Base-by-base conservation (phyloP, 2,329 filamentous ascomycete species). In the Bisporella sp. region DNA sequence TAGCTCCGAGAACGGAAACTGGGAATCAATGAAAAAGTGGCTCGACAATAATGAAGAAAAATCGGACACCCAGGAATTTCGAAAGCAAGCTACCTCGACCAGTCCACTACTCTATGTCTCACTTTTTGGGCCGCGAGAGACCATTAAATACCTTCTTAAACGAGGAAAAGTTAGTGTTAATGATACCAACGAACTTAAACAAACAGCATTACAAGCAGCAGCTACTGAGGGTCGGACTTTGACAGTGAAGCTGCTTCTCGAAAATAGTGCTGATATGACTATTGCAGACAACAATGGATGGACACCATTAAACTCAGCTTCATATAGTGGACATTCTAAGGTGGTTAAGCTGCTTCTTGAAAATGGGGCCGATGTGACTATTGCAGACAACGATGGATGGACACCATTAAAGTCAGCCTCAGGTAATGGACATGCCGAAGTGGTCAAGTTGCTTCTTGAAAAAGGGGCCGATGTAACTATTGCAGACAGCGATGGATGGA, bases 121-220 rank as follows among this genome's bases (percentile, higher is more conserved):
- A 33, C 33, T 45, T 45, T 42, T 49, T 49, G 47, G 47, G 30
- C 41, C 45, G 37, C 42, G 29, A 45, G 42, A 49, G 3, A 45
- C 32, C 13, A 39, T 45, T 45, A 46, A 41, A 42, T 50, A 50
- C 29, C 48, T 50, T 11, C 43, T 50, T 46, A 33, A 50, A 46
- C 32, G 46, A 46, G 42, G 5, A 13, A 46, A 46, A 28, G 12
- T 44, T 5, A 31, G 37, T 31, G 40, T 45, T 13, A 45, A 45
- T 45, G 21, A 49, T 49, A 30, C 45, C 28, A 31, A 44, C 45
- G 47, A 40, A 12, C 30, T 40, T 37, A 37, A 40, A 9, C 37
- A 13, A 47, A 47, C 45, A 40, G 45, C 4, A 29, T 47, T 47
- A 40, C 45, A 47, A 13, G 45, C 45, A 13, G 45, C 32, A 29